Base-by-base conservation (phyloP, 805 yeast species). In the Suhomyces tanzawaensis region DNA sequence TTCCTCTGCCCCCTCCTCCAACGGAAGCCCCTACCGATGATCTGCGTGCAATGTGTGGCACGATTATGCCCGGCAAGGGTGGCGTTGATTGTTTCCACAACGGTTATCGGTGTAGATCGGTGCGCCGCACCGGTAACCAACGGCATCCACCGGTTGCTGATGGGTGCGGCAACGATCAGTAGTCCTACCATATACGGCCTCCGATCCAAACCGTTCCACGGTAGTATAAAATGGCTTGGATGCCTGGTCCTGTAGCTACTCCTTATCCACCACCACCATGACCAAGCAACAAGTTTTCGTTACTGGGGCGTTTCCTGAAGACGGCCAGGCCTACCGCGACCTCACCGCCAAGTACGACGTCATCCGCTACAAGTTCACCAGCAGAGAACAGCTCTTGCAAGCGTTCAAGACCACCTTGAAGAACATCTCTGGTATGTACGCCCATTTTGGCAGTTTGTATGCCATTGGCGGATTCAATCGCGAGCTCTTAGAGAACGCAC, bases 371-470 rank as follows among this genome's bases (percentile, higher is more conserved):
- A 34, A 39, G 17, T 34, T 53, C 29, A 33, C 52, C 22, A 30
- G 46, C 22, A 31, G 43, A 23, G 47, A 45, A 12, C 42, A 48
- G 34, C 40, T 52, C 25, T 29, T 49, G 7, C 34, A 36, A 6
- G 58, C 53, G 32, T 48, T 55, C 31, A 24, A 41, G 19, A 34
- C 47, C 11, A 41, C 36, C 11, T 39, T 47, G 22, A 23, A 25
- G n/a, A 46, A 55, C 39, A 42, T 55, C 32, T 40, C 44, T 19
- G 60, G 57, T 34, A 56, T 56, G 15, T 55, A 52, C 34, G 57
- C 53, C 18, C 49, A 50, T 7, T 56, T 59, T 58, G 49, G 53
- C 7, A 56, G 50, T 3, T 52, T 53, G 26, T 45, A 40, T 19
- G 36, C 31, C 9, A 36, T 45, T 2, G 57, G 55, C 3, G 61